Evolutionary conservation across 768 basidiomycete species (phyloP).

Genomic region (Podaxis sp.): DNA sequence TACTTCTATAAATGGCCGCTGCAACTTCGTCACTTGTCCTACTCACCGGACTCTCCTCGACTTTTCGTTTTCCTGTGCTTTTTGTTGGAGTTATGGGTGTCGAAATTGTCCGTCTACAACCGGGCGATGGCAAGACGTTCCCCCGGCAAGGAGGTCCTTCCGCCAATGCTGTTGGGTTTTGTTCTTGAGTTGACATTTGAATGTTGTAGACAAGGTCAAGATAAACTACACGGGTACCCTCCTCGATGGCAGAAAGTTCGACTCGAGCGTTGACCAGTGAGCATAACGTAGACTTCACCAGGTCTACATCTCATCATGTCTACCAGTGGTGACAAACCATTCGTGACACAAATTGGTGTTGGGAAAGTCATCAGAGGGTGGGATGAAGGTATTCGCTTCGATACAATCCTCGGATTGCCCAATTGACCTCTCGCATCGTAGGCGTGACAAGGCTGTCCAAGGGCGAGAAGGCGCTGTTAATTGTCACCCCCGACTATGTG

Average conservation of each 20-base stretch:
- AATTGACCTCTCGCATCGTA: slow-evolving; percentile 19
- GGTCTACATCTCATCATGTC: background rate
- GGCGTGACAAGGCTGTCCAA: slow-evolving; percentile 74
- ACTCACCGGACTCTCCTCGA: slow-evolving; percentile 5
- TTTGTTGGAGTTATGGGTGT: slow-evolving; percentile 47
- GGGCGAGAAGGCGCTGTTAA: slow-evolving; percentile 71
- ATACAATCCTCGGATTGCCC: background rate
- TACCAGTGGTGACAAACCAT: slow-evolving; percentile 4
- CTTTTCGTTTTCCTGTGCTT: slow-evolving; percentile 10
- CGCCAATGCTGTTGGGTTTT: slow-evolving; percentile 4
- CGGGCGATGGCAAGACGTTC: slow-evolving; percentile 61
- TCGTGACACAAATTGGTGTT: slow-evolving; percentile 9
- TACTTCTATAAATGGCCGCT: slow-evolving; percentile 38
- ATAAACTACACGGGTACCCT: slow-evolving; percentile 84
- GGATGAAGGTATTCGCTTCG: slow-evolving; percentile 2
- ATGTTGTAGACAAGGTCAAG: slow-evolving; percentile 52
- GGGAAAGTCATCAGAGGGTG: slow-evolving; percentile 4
- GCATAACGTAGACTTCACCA: slow-evolving; percentile 18
- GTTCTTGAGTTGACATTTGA: slow-evolving; percentile 14
- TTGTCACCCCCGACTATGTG: slow-evolving; percentile 72
- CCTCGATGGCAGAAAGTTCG: slow-evolving; percentile 57
- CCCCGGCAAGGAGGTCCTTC: slow-evolving; percentile 65
- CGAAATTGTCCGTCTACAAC: slow-evolving; percentile 47
- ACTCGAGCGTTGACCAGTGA: slow-evolving; percentile 75
- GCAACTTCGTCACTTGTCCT: slow-evolving; percentile 32